phyloP scores from a whole-genome alignment of 202 grass and related monocot genomes.

The Miscanthus sacchariflorus region DNA sequence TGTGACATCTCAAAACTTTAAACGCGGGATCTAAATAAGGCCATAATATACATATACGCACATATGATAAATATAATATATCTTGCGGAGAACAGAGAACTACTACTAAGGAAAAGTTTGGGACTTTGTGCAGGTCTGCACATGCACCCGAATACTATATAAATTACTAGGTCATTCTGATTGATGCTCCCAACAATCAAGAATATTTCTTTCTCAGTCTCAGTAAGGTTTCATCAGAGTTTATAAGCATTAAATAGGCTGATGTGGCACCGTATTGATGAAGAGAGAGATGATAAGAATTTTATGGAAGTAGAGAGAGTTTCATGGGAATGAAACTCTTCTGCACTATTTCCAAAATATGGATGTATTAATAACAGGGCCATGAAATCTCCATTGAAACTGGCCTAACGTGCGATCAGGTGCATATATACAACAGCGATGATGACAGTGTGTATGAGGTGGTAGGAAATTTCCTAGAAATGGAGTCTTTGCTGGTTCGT shows the following conservation, averaged over 20 bases:
- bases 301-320: no score
- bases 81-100: neutral
- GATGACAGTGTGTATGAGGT: neutral
- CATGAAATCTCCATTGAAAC: no score
- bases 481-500: neutral
- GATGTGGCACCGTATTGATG: no score
- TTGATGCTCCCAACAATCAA: neutral
- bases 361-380: no score
- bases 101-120: neutral
- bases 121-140: constrained; percentile 28
- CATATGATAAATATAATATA: neutral
- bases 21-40: no score
- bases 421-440: constrained; percentile 5
- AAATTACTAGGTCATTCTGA: neutral
- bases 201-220: neutral
- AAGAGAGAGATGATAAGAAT: no score
- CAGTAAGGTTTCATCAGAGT: no score
- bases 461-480: neutral
- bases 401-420: neutral
- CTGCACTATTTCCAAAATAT: no score
- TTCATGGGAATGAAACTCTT: no score
- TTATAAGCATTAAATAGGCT: no score
- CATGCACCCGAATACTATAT: neutral
- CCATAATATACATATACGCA: neutral
- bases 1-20: no score